Conservation (phyloP, 768 basidiomycete genomes). For the Vararia minispora region DNA sequence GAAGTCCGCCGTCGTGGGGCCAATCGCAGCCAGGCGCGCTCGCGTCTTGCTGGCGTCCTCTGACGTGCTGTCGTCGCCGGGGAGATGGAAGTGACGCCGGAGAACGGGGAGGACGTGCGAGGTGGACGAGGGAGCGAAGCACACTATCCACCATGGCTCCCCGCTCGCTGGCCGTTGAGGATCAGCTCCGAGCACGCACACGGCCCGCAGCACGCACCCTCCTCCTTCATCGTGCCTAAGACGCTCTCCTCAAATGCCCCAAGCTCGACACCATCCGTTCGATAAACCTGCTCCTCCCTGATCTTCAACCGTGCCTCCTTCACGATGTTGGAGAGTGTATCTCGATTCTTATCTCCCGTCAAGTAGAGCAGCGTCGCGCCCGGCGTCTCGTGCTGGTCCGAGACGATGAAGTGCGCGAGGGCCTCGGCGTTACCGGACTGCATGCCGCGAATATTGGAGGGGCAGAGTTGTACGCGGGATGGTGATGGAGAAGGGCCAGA, state of each 20-base stretch:
- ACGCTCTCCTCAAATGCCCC: conserved; percentile 38
- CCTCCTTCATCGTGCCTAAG: neutral
- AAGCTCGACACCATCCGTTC: conserved; percentile 52
- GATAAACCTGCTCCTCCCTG: conserved; percentile 54
- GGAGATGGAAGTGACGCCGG: conserved; percentile 31
- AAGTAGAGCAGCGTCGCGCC: conserved; percentile 49
- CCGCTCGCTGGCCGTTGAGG: neutral
- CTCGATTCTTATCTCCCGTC: conserved; percentile 80
- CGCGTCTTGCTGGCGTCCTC: neutral
- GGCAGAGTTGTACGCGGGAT: conserved; percentile 20
- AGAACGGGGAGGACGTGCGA: conserved; percentile 43
- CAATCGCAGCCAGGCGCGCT: conserved; percentile 45
- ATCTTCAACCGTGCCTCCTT: conserved; percentile 31
- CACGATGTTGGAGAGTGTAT: conserved; percentile 48
- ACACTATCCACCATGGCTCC: conserved; percentile 53
- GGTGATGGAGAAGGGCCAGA: conserved; percentile 16
- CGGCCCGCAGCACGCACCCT: conserved; percentile 7
- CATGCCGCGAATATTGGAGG: conserved; percentile 30
- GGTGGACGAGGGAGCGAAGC: conserved; percentile 68
- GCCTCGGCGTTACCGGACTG: conserved; percentile 58
- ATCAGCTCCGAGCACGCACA: no score
- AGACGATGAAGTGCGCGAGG: conserved; percentile 54
- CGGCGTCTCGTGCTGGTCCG: conserved; percentile 21
- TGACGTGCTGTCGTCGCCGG: conserved; percentile 2
- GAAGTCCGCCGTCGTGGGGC: conserved; percentile 50